A percentile compares a stretch with the other conserved stretches of the same genome.
Evolutionary conservation across 2,329 filamentous ascomycete species (phyloP).

Genomic region (Dactylellina parvicollis): DNA sequence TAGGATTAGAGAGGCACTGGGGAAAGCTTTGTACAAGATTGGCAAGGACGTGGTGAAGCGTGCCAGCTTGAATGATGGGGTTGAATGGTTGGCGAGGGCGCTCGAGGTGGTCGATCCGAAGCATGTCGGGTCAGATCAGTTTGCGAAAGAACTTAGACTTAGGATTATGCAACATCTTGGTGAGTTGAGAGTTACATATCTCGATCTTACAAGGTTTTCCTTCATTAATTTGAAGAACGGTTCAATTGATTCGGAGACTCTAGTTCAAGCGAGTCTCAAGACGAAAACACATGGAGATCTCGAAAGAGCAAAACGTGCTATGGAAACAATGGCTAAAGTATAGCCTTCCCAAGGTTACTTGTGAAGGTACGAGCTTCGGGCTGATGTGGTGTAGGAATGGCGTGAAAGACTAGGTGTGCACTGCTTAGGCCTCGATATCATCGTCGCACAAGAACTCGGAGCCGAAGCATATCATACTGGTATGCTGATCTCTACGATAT

Average conservation of each 20-base stretch:
- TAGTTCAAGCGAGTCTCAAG: conserved; percentile 71
- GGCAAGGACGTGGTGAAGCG: conserved; percentile 70
- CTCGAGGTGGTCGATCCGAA: conserved; percentile 69
- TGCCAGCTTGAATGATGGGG: conserved; percentile 67
- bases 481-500: conserved; percentile 12
- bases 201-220: too few relatives aligned
- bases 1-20: conserved; percentile 69
- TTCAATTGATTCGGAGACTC: conserved; percentile 58
- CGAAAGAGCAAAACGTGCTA: conserved; percentile 63
- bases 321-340: conserved; percentile 37
- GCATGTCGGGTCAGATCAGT: conserved; percentile 68
- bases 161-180: conserved; percentile 72
- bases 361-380: conserved; percentile 57
- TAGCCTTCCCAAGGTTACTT: not conserved
- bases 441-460: conserved; percentile 37
- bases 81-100: conserved; percentile 79
- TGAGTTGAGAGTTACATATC: conserved; percentile 64
- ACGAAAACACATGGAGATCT: conserved; percentile 72
- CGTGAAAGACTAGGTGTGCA: conserved; percentile 41
- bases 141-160: conserved; percentile 72
- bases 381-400: conserved; percentile 59
- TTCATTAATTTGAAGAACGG: conserved; percentile 59
- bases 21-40: conserved; percentile 77
- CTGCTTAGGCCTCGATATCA: conserved; percentile 47
- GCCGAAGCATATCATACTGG: conserved; percentile 41